A percentile compares a stretch with the other conserved stretches of the same genome.
Evolutionary conservation across 768 basidiomycete genomes (phyloP).

Genomic region (Suillus subluteus): DNA sequence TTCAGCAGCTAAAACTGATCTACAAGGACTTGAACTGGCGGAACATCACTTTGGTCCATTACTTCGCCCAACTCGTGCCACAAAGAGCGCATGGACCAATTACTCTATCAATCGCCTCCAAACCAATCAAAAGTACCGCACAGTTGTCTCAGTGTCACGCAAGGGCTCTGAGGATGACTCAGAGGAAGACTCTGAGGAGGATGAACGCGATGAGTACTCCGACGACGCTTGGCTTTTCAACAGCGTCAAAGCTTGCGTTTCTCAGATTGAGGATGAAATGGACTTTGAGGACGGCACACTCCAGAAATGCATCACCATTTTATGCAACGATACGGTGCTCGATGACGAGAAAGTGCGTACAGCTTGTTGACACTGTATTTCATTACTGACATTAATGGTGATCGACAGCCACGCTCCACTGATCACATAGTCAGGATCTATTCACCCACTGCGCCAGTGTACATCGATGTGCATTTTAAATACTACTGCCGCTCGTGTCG

Average conservation of each 20-base stretch:
- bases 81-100: too few species aligned
- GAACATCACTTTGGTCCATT: too few species aligned
- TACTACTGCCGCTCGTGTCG: constrained; percentile 11
- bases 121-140: too few species aligned
- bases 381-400: not conserved
- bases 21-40: too few species aligned
- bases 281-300: constrained; percentile 4
- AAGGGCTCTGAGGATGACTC: not conserved
- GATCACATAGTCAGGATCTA: constrained; percentile 12
- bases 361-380: not conserved
- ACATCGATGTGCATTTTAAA: constrained; percentile 21
- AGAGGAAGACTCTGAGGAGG: too few species aligned
- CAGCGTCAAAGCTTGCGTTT: constrained; percentile 5
- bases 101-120: too few species aligned
- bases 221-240: not conserved
- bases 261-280: constrained; percentile 12
- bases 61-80: too few species aligned
- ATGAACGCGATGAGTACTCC: not conserved
- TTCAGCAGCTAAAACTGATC: too few species aligned
- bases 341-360: constrained; percentile 9
- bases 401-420: constrained; percentile 10
- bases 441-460: constrained; percentile 16
- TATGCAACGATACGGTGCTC: not conserved
- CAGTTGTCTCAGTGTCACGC: not conserved
- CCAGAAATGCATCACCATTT: constrained; percentile 15